phyloP scores from a whole-genome alignment of 2,329 filamentous ascomycete genomes.

The Cladophialophora carrionii region DNA sequence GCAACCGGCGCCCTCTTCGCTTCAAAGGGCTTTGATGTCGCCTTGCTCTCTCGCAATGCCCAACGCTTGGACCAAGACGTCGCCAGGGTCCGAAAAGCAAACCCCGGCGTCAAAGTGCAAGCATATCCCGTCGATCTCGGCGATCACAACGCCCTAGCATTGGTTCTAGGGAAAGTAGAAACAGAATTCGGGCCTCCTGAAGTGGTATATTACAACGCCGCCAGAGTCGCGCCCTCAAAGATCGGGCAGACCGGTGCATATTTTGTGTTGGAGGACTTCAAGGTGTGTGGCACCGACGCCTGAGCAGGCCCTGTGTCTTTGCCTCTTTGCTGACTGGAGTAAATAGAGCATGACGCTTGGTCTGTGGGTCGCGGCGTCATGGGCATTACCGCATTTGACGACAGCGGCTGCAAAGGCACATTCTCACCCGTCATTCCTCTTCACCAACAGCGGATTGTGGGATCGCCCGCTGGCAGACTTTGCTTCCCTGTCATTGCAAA shows the following conservation, averaged over 20 bases:
- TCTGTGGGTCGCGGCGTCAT: constrained; percentile 27
- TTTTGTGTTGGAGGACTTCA: constrained; percentile 30
- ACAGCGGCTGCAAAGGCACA: constrained; percentile 13
- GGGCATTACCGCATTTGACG: constrained; percentile 28
- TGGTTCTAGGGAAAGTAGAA: constrained; percentile 20
- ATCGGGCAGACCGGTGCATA: constrained; percentile 22
- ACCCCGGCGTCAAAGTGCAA: constrained; percentile 19
- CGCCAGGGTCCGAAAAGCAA: constrained; percentile 15
- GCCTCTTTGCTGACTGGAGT: not conserved
- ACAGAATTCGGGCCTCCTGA: constrained; percentile 25
- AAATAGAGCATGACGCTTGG: constrained; percentile 30
- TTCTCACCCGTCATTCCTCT: constrained; percentile 27
- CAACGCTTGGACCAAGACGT: constrained; percentile 24
- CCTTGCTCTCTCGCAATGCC: constrained; percentile 27
- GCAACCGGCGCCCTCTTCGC: constrained; percentile 26
- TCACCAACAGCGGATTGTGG: constrained; percentile 25
- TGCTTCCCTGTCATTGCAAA: constrained; percentile 29
- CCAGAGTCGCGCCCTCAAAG: constrained; percentile 19
- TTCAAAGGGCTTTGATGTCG: constrained; percentile 26
- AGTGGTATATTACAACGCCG: constrained; percentile 31
- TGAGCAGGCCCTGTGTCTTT: not conserved
- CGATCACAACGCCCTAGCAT: constrained; percentile 23
- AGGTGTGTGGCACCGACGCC: constrained; percentile 4
- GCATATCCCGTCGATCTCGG: constrained; percentile 26
- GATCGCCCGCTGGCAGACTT: constrained; percentile 25